A percentile compares a stretch with the other conserved stretches of the same genome.
These are phyloP conservation scores for Lasiodiplodia gonubiensis DNA, from an alignment of 2,329 filamentous ascomycete species.

Conservation along the genomic window DNA sequence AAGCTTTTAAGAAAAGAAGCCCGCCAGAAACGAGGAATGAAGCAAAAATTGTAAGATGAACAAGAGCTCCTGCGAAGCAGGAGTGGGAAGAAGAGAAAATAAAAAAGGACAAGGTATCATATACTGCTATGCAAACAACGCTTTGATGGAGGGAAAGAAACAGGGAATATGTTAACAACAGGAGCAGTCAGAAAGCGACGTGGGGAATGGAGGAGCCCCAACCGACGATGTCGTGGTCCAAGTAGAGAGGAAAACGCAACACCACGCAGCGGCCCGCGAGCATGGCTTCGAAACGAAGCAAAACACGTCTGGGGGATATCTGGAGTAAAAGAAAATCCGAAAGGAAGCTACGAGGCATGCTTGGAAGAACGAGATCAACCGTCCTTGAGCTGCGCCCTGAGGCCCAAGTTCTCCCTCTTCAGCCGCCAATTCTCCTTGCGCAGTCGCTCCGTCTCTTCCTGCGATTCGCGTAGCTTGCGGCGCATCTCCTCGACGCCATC, in stretches of 20 bases:
- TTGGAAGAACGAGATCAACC: conserved; percentile 5
- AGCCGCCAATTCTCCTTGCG: conserved; percentile 86
- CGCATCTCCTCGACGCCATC: conserved; percentile 82
- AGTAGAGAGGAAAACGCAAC: not conserved
- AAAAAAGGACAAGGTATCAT: conserved; percentile 16
- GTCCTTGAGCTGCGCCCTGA: conserved; percentile 57
- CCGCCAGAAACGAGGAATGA: not conserved
- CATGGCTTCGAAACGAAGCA: not conserved
- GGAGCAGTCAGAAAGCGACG: not conserved
- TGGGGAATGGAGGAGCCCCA: not conserved
- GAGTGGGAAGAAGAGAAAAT: not conserved
- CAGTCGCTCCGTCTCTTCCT: conserved; percentile 76
- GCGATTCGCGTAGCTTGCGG: conserved; percentile 70
- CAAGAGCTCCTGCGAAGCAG: not conserved
- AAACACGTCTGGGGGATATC: not conserved
- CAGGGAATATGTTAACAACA: conserved; percentile 1
- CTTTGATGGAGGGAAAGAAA: conserved; percentile 5
- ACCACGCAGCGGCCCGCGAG: conserved; percentile 19
- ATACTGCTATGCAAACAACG: conserved; percentile 15
- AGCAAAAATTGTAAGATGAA: not conserved
- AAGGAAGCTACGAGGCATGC: not conserved
- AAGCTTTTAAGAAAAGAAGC: conserved; percentile 3
- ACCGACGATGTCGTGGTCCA: not conserved
- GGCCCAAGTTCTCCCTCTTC: conserved; percentile 79
- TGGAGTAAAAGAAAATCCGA: not conserved